These are phyloP conservation scores for Trametes polyzona DNA, from an alignment of 1,284 basidiomycete species.

Conservation along the genomic window DNA sequence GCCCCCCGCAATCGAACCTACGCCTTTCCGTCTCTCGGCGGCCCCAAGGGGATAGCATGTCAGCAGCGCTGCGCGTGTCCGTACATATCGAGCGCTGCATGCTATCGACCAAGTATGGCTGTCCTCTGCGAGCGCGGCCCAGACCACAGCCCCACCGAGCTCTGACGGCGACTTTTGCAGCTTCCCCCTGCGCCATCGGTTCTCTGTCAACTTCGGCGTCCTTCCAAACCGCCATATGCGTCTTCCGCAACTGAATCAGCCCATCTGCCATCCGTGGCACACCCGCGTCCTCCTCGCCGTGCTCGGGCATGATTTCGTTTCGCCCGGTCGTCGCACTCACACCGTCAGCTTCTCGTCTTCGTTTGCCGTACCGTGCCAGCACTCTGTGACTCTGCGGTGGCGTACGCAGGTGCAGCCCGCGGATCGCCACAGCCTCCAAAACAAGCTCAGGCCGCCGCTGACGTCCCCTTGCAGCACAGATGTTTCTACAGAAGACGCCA, in stretches of 20 bases:
- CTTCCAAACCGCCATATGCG: not conserved
- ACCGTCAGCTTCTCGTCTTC: no score
- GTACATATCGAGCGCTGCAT: not conserved
- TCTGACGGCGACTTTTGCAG: not conserved
- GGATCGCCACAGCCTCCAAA: no score
- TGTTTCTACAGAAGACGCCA: no score
- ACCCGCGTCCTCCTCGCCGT: not conserved
- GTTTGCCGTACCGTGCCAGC: no score
- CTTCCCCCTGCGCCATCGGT: not conserved
- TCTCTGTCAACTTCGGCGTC: not conserved
- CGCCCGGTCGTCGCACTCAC: not conserved
- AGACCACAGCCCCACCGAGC: not conserved
- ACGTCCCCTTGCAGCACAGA: no score
- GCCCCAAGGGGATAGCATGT: no score
- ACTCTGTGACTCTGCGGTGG: no score
- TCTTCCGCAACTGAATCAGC: not conserved
- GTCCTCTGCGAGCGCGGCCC: not conserved
- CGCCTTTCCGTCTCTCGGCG: not conserved
- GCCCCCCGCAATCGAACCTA: not conserved
- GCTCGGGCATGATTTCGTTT: not conserved
- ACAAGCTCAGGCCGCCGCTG: no score
- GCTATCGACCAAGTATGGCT: not conserved
- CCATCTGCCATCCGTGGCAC: not conserved
- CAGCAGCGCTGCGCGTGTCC: not conserved
- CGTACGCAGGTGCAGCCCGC: no score